Conservation (phyloP, 768 basidiomycete genomes). For the Chalciporus chontae region DNA sequence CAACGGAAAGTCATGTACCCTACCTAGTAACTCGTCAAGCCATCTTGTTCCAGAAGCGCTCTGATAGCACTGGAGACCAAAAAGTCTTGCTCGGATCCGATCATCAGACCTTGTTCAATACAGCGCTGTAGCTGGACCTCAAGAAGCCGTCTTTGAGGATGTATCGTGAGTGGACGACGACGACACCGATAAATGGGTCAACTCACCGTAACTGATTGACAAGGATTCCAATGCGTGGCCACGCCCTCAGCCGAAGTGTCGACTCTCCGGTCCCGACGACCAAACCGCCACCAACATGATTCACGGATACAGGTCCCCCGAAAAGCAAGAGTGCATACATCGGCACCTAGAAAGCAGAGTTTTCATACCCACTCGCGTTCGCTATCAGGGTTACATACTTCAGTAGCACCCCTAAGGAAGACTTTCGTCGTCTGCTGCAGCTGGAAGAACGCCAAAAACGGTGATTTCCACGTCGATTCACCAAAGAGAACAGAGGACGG, state of each 20-base stretch:
- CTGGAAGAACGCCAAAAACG: slow-evolving; percentile 81
- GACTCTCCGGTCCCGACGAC: slow-evolving; percentile 53
- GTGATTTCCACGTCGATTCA: slow-evolving; percentile 67
- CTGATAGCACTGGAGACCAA: slow-evolving; percentile 49
- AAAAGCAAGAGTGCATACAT: slow-evolving; percentile 84
- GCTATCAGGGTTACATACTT: slow-evolving; percentile 45
- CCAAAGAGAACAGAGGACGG: slow-evolving; percentile 79
- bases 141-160: slow-evolving; percentile 53
- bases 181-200: neutral
- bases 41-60: slow-evolving; percentile 38
- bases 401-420: slow-evolving; percentile 83
- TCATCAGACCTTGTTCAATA: slow-evolving; percentile 58
- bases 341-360: slow-evolving; percentile 54
- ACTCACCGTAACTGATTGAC: slow-evolving; percentile 80
- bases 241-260: slow-evolving; percentile 65
- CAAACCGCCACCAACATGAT: slow-evolving; percentile 79
- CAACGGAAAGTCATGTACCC: neutral
- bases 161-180: neutral
- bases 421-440: slow-evolving; percentile 81
- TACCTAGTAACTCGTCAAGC: slow-evolving; percentile 16
- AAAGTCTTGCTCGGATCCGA: slow-evolving; percentile 46
- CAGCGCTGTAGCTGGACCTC: slow-evolving; percentile 63
- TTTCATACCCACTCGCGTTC: neutral
- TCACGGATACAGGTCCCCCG: slow-evolving; percentile 73
- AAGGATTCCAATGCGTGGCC: slow-evolving; percentile 88